Percentiles rank a stretch among this genome's conserved stretches.
These are phyloP conservation scores for Rubia tinctorum DNA, from an alignment of 305 asterid genomes.

Conservation along the genomic window DNA sequence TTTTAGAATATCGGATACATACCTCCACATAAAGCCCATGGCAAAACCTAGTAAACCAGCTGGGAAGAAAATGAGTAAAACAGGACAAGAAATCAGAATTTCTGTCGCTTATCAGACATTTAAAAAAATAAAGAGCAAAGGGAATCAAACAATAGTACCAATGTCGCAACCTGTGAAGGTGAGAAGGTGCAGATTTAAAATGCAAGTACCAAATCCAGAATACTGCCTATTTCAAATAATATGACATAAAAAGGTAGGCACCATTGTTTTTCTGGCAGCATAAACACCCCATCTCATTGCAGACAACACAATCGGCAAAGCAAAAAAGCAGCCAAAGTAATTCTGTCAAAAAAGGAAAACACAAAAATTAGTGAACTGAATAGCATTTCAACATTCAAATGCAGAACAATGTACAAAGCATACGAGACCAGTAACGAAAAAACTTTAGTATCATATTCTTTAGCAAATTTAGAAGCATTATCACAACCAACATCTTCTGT, in stretches of 20 bases:
- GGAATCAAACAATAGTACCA: conserved; percentile 69
- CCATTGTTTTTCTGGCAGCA: conserved; percentile 98
- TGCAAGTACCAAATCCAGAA: conserved; percentile 3
- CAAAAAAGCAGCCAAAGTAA: conserved; percentile 88
- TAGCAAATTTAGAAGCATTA: neutral
- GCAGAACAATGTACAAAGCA: neutral
- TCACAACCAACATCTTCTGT: neutral
- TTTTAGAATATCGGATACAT: conserved; percentile 18
- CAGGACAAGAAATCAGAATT: neutral
- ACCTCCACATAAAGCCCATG: conserved; percentile 97
- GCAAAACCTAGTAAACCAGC: conserved; percentile 91
- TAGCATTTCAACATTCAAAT: neutral
- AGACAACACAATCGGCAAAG: conserved; percentile 89
- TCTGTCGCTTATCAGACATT: no score
- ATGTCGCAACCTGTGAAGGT: conserved; percentile 70
- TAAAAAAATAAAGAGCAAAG: no score
- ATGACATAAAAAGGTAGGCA: conserved; percentile 18
- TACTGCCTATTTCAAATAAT: neutral
- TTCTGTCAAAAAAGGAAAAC: conserved; percentile 45
- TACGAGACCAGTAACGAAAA: neutral
- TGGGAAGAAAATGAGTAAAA: conserved; percentile 23
- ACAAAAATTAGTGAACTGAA: neutral
- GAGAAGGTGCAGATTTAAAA: neutral
- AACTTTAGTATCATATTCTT: conserved; percentile 1
- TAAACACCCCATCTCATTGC: conserved; percentile 93